Conservation (phyloP, 177 flowering plant genomes). For the Vitis hybrid region DNA sequence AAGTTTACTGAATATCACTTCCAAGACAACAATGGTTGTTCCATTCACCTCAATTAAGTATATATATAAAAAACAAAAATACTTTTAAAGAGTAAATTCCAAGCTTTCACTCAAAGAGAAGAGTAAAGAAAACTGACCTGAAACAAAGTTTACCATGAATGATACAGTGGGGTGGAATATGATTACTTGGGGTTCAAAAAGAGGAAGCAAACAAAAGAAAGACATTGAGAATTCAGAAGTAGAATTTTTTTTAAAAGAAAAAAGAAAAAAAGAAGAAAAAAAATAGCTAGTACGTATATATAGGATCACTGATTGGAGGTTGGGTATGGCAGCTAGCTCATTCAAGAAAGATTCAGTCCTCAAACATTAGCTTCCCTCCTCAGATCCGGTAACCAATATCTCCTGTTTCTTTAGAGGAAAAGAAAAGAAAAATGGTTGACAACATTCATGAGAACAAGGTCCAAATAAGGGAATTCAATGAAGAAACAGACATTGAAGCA, state of each 20-base stretch:
- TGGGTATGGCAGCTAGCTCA: slow-evolving; percentile 2
- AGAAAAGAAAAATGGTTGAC: slow-evolving; percentile 22
- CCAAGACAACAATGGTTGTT: slow-evolving; percentile 2
- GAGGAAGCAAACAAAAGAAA: too few species aligned
- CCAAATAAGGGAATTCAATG: slow-evolving; percentile 45
- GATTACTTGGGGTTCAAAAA: too few species aligned
- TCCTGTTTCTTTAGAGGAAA: neutral
- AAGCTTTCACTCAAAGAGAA: too few species aligned
- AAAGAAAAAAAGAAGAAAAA: neutral
- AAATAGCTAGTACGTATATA: neutral
- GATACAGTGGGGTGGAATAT: too few species aligned
- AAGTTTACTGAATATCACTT: slow-evolving; percentile 4
- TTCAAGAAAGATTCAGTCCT: slow-evolving; percentile 13
- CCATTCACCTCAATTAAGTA: neutral
- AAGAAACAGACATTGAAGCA: slow-evolving; percentile 41
- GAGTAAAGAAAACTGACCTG: too few species aligned
- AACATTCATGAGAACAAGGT: slow-evolving; percentile 20
- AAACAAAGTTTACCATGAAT: too few species aligned
- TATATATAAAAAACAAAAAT: too few species aligned
- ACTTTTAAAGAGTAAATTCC: too few species aligned
- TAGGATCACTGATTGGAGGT: slow-evolving; percentile 7
- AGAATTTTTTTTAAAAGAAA: too few species aligned
- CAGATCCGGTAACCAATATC: neutral
- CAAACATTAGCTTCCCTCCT: neutral
- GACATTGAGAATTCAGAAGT: neutral